Base-by-base conservation (phyloP, 2,329 filamentous ascomycete genomes). In the Cadophora malorum region DNA sequence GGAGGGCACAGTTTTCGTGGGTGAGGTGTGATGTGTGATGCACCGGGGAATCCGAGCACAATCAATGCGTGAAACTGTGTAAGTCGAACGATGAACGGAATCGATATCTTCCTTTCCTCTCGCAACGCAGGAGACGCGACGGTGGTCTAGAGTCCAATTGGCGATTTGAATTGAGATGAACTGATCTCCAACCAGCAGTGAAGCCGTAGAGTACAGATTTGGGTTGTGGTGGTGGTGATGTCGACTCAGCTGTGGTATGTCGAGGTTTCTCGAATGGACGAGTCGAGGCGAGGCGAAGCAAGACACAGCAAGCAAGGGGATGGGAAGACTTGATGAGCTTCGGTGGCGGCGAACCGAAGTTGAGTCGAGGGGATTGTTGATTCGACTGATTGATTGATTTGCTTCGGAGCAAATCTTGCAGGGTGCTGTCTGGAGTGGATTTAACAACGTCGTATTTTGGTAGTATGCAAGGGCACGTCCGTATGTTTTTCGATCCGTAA, bases 41-140 rank as follows among this genome's bases (percentile, higher is more conserved):
- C 66, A 69, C 33, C 63, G 41, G 65, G 55, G 31, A 69, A 69
- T 69, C 70, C 68, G 68, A 70, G 70, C 67, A 72, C 67, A 65
- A 66, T 70, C 72, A 72, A 68, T 70, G 71, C 71, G 72, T 74
- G 72, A 74, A 72, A 74, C 70, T 70, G 62, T 53, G 61, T 49
- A 21, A 38, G 64, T 66, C 67, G 67, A 63, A 59, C 52, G 63
- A 62, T 65, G 63, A 49, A 61, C 58, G 38, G 58, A 61, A 49
- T 21, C 21, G 55, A 38, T 23, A 23, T 28, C 38, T 64, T 52
- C 61, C 62, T 56, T 21, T 14, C 50, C 38, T n/a, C n/a, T 55
- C 62, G 62, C 23, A 52, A 35, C 33, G 16, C 62, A 41, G 41
- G 35, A 63, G n/a, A 38, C 35, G 41, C 59, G 45, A 38, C 21